A percentile compares a stretch with the other conserved stretches of the same genome.
phyloP scores from a whole-genome alignment of 306 rosid genomes.

The Trifolium pratense region DNA sequence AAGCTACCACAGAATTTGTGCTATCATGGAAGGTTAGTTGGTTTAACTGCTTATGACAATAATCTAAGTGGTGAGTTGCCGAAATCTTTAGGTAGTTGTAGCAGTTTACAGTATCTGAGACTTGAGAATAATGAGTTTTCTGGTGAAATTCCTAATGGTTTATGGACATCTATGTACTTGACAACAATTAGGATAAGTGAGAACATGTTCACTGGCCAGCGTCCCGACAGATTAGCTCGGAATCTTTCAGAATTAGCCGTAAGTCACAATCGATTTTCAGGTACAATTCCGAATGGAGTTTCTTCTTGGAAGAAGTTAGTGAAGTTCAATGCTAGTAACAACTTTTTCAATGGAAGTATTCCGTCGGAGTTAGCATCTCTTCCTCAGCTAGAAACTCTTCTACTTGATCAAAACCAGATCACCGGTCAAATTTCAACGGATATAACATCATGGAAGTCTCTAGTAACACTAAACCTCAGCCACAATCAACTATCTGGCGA shows the following conservation, averaged over 20 bases:
- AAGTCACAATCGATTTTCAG: constrained; percentile 58
- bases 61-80: constrained; percentile 41
- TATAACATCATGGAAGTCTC: constrained; percentile 52
- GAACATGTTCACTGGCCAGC: constrained; percentile 42
- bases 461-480: constrained; percentile 50
- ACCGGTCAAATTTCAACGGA: constrained; percentile 50
- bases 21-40: constrained; percentile 32
- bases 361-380: constrained; percentile 63
- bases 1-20: constrained; percentile 40
- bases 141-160: constrained; percentile 47
- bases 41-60: constrained; percentile 41
- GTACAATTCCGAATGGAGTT: constrained; percentile 56
- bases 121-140: constrained; percentile 35
- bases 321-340: constrained; percentile 58
- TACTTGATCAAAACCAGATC: constrained; percentile 59
- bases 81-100: constrained; percentile 43
- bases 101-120: constrained; percentile 25
- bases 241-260: constrained; percentile 41
- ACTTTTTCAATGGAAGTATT: constrained; percentile 60
- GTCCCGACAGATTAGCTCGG: constrained; percentile 38
- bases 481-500: constrained; percentile 58
- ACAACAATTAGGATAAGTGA: constrained; percentile 38
- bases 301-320: constrained; percentile 57
- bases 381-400: constrained; percentile 45
- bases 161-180: constrained; percentile 43